Evolutionary conservation across 2,329 filamentous ascomycete genomes (phyloP).

Genomic region (Hirsutella minnesotensis): DNA sequence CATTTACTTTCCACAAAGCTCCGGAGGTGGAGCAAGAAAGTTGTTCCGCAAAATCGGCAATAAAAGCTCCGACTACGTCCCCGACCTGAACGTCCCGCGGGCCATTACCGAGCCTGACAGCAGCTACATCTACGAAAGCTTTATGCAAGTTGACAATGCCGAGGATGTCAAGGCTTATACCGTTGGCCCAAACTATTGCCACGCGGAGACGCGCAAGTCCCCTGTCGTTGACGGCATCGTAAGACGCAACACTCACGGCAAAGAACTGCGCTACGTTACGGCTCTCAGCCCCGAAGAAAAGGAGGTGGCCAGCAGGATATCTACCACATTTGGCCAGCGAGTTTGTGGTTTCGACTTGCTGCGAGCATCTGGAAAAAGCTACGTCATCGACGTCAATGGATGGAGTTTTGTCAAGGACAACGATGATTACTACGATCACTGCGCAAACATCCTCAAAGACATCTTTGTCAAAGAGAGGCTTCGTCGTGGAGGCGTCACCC

Average conservation of each 20-base stretch:
- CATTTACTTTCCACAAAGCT: conserved; percentile 85
- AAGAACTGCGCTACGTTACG: conserved; percentile 92
- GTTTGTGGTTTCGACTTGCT: conserved; percentile 95
- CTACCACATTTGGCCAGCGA: conserved; percentile 81
- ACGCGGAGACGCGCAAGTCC: conserved; percentile 93
- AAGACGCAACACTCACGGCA: conserved; percentile 90
- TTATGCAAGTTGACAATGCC: conserved; percentile 90
- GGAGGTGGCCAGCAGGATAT: conserved; percentile 79
- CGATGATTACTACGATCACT: conserved; percentile 94
- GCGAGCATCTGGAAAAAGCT: conserved; percentile 79
- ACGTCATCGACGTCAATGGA: conserved; percentile 96
- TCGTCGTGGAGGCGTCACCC: conserved; percentile 47
- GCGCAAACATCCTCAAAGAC: conserved; percentile 71
- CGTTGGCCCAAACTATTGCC: conserved; percentile 83
- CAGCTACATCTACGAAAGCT: conserved; percentile 96
- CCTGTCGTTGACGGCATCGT: conserved; percentile 95
- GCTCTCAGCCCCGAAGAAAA: conserved; percentile 70
- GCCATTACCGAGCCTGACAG: conserved; percentile 68
- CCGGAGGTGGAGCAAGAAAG: conserved; percentile 79
- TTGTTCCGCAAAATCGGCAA: conserved; percentile 97
- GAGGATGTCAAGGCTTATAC: conserved; percentile 99
- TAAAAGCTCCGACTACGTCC: conserved; percentile 92
- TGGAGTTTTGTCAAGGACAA: conserved; percentile 99
- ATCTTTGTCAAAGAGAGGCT: conserved; percentile 77
- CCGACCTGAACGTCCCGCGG: conserved; percentile 62